Conservation (phyloP, 495 filamentous ascomycete species). For the Neurospora tetrasperma region DNA sequence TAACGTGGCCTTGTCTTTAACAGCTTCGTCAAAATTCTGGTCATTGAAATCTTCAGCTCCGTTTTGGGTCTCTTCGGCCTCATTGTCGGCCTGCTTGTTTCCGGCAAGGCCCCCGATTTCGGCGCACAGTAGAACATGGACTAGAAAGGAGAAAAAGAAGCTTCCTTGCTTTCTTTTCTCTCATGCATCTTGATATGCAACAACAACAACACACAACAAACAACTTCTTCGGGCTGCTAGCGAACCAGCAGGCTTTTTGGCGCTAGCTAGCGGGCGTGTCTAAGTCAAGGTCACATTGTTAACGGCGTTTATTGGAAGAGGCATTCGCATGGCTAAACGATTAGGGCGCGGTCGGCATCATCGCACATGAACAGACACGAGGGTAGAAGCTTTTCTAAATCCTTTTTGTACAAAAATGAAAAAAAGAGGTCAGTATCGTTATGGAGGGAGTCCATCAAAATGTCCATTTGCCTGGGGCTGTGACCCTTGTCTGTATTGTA, state of each 20-base stretch:
- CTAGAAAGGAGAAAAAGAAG: background rate
- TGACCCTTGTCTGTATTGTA: background rate
- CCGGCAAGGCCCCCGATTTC: constrained; percentile 72
- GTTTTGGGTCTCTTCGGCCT: constrained; percentile 96
- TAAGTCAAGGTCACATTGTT: constrained; percentile 17
- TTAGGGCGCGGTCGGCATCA: constrained; percentile 19
- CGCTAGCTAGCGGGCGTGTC: constrained; percentile 9
- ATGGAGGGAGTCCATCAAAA: constrained; percentile 1
- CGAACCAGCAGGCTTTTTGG: background rate
- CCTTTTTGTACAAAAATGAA: constrained; percentile 10
- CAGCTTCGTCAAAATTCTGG: constrained; percentile 96
- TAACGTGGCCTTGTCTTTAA: constrained; percentile 11
- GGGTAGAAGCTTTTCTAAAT: constrained; percentile 12
- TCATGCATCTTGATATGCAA: background rate
- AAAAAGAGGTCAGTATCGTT: constrained; percentile 19
- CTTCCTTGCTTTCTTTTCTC: background rate
- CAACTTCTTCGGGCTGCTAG: background rate
- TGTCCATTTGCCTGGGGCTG: background rate
- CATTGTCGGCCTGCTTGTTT: constrained; percentile 84
- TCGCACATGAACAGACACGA: constrained; percentile 6
- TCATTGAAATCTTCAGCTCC: constrained; percentile 99
- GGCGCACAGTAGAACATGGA: constrained; percentile 24
- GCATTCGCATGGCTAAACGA: constrained; percentile 14
- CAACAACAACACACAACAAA: background rate
- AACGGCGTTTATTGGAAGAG: constrained; percentile 26